Base-by-base conservation (phyloP, 2,329 filamentous ascomycete species). In the Fusarium sp. region DNA sequence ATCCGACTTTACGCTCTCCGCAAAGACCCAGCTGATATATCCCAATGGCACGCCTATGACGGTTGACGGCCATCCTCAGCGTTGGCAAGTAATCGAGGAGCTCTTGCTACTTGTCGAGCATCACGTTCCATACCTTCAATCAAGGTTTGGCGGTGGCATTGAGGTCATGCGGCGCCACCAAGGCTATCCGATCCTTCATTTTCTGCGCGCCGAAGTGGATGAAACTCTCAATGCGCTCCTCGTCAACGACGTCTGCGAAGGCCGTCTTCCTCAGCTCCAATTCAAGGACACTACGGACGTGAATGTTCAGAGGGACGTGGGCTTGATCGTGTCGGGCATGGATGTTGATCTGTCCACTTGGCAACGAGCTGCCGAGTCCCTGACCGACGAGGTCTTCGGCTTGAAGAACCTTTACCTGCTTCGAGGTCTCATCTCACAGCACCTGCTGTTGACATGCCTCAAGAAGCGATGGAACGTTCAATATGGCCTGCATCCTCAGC, bases 381-480 rank as follows among this genome's bases (percentile, higher is more conserved):
- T 88, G 1, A 75, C 76, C 0, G 68, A 78, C 2, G 82, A 84
- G 4, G 75, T 86, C 2, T 80, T 77, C 39, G 36, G 55, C 0
- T 15, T 28, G 4, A 73, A 74, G 30, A 40, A 7, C 2, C 60
- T 91, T 0, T 83, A 89, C 6, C 81, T 92, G 0, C 75, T 94
- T 0, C 86, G 91, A 0, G 92, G 92, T 0, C 78, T 94, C 0
- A 74, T 94, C 0, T 82, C 87, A 0, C 83, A 89, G 50, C 80
- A 86, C 0, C 86, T 94, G 1, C 74, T 94, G 0, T 70, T 87
- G 0, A 83, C 89, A 6, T 86, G 83, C 3, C 73, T 92, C 0
- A 86, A 87, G 53, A 92, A 92, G 73, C 80, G 89, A 2, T 93
- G 87, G 87, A 89, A 90, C 10, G 91, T 94, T 0, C 83, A 88